phyloP scores from a whole-genome alignment of 805 yeast species.

The Myxozyma monticola region DNA sequence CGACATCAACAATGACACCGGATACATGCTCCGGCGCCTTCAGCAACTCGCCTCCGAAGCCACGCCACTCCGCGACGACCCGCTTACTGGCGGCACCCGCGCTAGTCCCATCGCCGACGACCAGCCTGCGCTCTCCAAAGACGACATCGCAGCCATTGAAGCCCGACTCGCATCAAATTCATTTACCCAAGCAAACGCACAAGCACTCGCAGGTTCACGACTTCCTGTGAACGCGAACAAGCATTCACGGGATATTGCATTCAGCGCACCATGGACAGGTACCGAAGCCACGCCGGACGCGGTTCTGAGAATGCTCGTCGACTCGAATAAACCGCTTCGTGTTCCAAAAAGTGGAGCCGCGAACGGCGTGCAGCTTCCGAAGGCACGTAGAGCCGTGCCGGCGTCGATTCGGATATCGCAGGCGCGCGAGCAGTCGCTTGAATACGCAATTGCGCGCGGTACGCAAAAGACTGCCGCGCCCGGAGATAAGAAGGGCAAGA shows the following conservation, averaged over 20 bases:
- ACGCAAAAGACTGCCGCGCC: constrained; percentile 23
- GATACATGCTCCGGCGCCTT: constrained; percentile 42
- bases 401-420: constrained; percentile 47
- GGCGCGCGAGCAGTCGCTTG: constrained; percentile 68
- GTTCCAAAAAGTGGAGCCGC: constrained; percentile 22
- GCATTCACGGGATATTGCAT: constrained; percentile 51
- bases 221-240: constrained; percentile 49
- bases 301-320: constrained; percentile 56
- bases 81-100: constrained; percentile 38
- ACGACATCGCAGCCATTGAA: constrained; percentile 15
- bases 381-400: constrained; percentile 32
- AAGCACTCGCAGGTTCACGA: constrained; percentile 44
- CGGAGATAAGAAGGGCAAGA: background rate
- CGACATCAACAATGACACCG: too few relatives aligned
- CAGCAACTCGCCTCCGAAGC: constrained; percentile 49
- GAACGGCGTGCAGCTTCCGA: constrained; percentile 25
- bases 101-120: background rate
- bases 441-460: constrained; percentile 55
- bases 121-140: constrained; percentile 2
- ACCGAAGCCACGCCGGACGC: constrained; percentile 50
- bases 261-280: constrained; percentile 61
- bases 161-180: constrained; percentile 37
- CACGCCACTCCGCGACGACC: constrained; percentile 40
- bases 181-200: constrained; percentile 45
- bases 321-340: constrained; percentile 47